Conservation (phyloP, 2,329 filamentous ascomycete genomes). For the Hymenoscyphus repandus region DNA sequence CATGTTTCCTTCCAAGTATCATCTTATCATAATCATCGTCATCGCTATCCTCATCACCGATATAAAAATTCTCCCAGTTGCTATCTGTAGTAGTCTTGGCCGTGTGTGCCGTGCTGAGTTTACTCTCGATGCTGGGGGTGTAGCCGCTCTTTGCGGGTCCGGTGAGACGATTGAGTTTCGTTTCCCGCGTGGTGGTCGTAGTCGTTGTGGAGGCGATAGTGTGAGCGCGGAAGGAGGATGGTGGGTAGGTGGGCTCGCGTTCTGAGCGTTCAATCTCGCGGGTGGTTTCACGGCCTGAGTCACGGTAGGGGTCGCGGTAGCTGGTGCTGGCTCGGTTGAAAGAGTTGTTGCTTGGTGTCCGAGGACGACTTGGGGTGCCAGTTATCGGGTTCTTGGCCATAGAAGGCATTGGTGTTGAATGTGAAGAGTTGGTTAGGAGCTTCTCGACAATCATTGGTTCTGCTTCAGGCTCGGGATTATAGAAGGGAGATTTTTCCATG, state of each 20-base stretch:
- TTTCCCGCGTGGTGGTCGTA: slow-evolving; percentile 3
- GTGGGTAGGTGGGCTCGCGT: not conserved
- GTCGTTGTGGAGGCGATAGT: slow-evolving; percentile 1
- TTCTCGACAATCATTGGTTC: slow-evolving; percentile 17
- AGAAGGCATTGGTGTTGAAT: not conserved
- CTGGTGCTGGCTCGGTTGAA: too few species aligned
- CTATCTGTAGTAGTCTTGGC: slow-evolving; percentile 7
- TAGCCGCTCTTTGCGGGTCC: slow-evolving; percentile 3
- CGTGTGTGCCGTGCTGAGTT: slow-evolving; percentile 1
- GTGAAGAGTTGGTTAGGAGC: slow-evolving; percentile 9
- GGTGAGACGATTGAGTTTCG: slow-evolving; percentile 13
- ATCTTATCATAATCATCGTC: slow-evolving; percentile 31
- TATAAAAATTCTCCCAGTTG: slow-evolving; percentile 29
- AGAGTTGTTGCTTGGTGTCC: not conserved
- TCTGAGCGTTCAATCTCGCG: not conserved
- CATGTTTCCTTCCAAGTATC: slow-evolving; percentile 24
- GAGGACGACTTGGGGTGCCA: not conserved
- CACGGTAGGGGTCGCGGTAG: too few species aligned
- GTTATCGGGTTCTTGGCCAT: not conserved
- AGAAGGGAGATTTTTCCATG: slow-evolving; percentile 41
- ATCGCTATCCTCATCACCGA: slow-evolving; percentile 30
- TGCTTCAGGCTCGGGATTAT: slow-evolving; percentile 36
- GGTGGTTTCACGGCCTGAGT: too few species aligned
- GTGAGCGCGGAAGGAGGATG: not conserved
- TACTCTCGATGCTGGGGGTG: slow-evolving; percentile 7